phyloP scores from a whole-genome alignment of 139 green algal species.

The Auxenochlorella pyrenoidosa region DNA sequence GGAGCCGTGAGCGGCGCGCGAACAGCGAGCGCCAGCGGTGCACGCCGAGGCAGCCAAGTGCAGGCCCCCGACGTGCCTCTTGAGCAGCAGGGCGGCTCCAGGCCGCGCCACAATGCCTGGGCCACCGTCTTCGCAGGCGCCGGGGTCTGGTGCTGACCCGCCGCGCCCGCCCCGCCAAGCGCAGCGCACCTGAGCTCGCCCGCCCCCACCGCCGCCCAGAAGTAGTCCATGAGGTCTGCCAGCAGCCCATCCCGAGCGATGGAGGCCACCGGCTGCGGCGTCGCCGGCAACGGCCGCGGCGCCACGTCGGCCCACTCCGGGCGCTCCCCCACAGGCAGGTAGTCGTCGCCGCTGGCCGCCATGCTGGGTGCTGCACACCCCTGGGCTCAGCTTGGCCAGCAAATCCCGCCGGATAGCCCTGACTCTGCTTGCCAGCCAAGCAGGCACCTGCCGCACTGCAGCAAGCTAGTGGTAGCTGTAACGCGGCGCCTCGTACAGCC shows the following conservation, averaged over 20 bases:
- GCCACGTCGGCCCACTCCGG: conserved; percentile 66
- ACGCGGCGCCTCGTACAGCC: conserved; percentile 73
- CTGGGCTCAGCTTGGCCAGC: neutral
- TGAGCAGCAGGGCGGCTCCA: too few relatives aligned
- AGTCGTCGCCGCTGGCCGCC: neutral
- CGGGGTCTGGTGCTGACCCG: too few relatives aligned
- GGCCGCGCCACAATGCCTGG: too few relatives aligned
- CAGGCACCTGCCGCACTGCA: neutral
- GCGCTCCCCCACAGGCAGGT: neutral
- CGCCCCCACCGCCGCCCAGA: conserved; percentile 51
- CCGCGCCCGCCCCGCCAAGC: too few relatives aligned
- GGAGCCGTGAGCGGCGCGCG: too few relatives aligned
- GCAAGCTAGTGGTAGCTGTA: conserved; percentile 48
- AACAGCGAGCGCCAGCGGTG: too few relatives aligned
- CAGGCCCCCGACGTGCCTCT: too few relatives aligned
- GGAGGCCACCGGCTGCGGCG: conserved; percentile 52
- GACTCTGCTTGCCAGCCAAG: neutral
- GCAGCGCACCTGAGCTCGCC: neutral
- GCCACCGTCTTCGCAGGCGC: too few relatives aligned
- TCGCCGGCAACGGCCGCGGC: conserved; percentile 33
- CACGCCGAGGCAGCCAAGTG: neutral
- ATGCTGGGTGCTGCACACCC: neutral
- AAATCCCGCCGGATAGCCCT: neutral
- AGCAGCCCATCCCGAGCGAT: conserved; percentile 64
- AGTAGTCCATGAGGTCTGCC: conserved; percentile 62